A percentile compares a stretch with the other conserved stretches of the same genome.
Evolutionary conservation across 108 stramenopile species (phyloP).

Genomic region (Cyclostephanos invisitatus): DNA sequence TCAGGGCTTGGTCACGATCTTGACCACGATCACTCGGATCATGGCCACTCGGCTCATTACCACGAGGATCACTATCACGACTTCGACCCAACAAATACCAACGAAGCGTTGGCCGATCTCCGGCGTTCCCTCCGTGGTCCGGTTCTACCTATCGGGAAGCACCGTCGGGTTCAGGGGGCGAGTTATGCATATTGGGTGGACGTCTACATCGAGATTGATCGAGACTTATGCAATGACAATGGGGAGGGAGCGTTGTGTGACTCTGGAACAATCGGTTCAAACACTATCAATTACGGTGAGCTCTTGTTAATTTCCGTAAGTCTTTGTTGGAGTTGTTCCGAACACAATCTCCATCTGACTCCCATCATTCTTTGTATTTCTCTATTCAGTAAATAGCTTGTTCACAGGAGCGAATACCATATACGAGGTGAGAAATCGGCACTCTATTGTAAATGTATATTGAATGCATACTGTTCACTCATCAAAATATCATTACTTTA

Average conservation of each 20-base stretch:
- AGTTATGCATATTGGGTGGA: constrained; percentile 1
- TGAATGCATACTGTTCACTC: neutral
- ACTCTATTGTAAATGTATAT: neutral
- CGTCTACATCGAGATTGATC: constrained; percentile 12
- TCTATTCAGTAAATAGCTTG: neutral
- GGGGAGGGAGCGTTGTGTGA: neutral
- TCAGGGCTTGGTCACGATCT: neutral
- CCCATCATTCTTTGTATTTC: too few species aligned
- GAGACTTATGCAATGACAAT: neutral
- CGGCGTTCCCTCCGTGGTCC: neutral
- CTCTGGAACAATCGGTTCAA: neutral
- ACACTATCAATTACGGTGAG: constrained; percentile 2
- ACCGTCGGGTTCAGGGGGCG: neutral
- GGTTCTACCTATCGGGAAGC: neutral
- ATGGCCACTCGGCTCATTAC: neutral
- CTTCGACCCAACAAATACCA: neutral
- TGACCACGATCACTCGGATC: neutral
- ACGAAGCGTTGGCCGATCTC: neutral
- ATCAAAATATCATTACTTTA: neutral
- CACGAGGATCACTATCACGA: neutral
- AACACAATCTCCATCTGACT: too few species aligned
- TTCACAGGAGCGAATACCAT: constrained; percentile 12
- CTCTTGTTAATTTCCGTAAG: too few species aligned
- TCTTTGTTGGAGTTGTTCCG: too few species aligned
- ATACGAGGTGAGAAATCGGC: neutral